phyloP scores from a whole-genome alignment of 192 early-diverging fungal genomes.

The Coemansia sp. region DNA sequence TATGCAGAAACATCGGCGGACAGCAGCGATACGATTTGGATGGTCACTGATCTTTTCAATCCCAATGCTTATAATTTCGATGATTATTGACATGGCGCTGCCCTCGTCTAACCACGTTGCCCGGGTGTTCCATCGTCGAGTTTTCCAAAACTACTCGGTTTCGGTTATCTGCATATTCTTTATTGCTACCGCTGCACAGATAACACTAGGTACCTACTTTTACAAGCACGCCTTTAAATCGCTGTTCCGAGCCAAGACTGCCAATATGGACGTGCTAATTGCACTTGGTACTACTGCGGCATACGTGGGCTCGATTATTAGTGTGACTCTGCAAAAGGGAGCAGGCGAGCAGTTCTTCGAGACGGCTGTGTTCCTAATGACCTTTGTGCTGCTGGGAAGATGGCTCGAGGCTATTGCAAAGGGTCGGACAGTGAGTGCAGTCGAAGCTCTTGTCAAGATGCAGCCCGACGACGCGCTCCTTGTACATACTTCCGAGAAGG shows the following conservation, averaged over 20 bases:
- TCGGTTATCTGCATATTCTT: constrained; percentile 58
- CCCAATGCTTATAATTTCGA: constrained; percentile 66
- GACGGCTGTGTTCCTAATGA: constrained; percentile 85
- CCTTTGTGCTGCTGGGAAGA: constrained; percentile 88
- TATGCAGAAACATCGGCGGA: constrained; percentile 71
- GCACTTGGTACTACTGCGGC: constrained; percentile 83
- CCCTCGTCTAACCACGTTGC: constrained; percentile 35
- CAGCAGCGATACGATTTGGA: constrained; percentile 65
- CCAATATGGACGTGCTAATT: constrained; percentile 96
- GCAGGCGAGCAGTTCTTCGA: constrained; percentile 88
- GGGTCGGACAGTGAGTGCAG: constrained; percentile 75
- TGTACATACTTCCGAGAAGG: constrained; percentile 5
- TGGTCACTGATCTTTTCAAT: constrained; percentile 67
- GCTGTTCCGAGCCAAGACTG: constrained; percentile 65
- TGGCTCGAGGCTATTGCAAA: constrained; percentile 94
- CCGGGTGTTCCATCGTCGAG: constrained; percentile 31
- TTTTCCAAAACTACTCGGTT: constrained; percentile 38
- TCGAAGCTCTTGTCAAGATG: constrained; percentile 69
- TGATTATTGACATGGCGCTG: constrained; percentile 58
- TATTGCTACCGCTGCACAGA: constrained; percentile 84
- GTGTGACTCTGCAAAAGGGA: constrained; percentile 52
- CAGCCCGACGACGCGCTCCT: constrained; percentile 51
- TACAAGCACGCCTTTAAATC: constrained; percentile 78
- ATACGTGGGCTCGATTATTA: constrained; percentile 73
- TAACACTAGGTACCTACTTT: constrained; percentile 82